A percentile compares a stretch with the other conserved stretches of the same genome.
These are phyloP conservation scores for Bipolaris bicolor DNA, from an alignment of 2,329 filamentous ascomycete genomes.

Conservation along the genomic window DNA sequence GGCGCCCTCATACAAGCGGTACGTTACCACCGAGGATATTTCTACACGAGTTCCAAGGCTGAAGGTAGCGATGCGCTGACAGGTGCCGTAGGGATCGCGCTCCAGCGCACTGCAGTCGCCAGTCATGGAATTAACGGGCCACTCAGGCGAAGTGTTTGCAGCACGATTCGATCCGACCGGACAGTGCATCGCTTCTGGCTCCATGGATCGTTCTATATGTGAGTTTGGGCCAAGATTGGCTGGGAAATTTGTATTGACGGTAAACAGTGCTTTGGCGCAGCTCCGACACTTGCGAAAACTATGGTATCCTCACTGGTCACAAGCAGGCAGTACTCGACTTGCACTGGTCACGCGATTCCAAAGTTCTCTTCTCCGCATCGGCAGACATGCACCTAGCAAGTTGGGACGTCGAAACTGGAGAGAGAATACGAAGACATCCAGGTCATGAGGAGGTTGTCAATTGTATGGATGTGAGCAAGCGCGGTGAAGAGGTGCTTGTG, in stretches of 20 bases:
- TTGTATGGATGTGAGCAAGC: constrained; percentile 81
- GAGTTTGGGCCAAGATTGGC: constrained; percentile 46
- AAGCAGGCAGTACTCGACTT: constrained; percentile 89
- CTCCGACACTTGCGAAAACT: constrained; percentile 92
- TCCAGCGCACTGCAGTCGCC: constrained; percentile 86
- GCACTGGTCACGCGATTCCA: constrained; percentile 95
- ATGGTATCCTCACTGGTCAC: constrained; percentile 85
- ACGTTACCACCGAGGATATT: constrained; percentile 57
- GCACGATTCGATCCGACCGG: constrained; percentile 89
- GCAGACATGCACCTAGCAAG: constrained; percentile 92
- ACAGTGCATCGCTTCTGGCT: constrained; percentile 88
- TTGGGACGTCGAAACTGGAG: constrained; percentile 93
- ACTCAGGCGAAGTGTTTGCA: constrained; percentile 84
- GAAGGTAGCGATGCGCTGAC: constrained; percentile 40
- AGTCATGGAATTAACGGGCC: constrained; percentile 87
- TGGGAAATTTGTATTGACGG: constrained; percentile 23
- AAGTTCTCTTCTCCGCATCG: constrained; percentile 87
- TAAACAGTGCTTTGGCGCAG: constrained; percentile 86
- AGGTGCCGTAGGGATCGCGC: constrained; percentile 67
- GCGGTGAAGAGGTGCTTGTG: constrained; percentile 88
- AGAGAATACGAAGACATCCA: constrained; percentile 86
- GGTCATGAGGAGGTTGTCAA: constrained; percentile 98
- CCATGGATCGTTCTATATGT: constrained; percentile 93
- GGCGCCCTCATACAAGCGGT: constrained; percentile 71
- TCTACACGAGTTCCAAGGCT: constrained; percentile 31